Evolutionary conservation across 2,329 filamentous ascomycete genomes (phyloP), one percentile per base, ranked within the genome.

Genomic region (Claviceps cyperi): DNA sequence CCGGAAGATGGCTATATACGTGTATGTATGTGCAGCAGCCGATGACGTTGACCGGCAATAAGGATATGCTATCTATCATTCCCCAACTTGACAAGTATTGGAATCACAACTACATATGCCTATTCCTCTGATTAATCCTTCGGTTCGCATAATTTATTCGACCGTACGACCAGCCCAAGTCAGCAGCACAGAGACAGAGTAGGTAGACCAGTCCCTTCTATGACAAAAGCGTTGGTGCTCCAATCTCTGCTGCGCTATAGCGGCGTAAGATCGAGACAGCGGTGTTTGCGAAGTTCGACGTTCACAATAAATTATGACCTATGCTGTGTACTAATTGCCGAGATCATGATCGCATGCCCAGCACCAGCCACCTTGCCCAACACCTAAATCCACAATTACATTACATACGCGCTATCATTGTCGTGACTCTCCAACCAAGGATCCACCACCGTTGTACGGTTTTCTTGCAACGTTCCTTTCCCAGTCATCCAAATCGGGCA

Each of bases 401-500:
- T 37, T 36, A 21, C 32, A 36, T 13, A 19, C 11, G 28, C 28
- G 28, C 28, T 35, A 35, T 45, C 21, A n/a, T 46, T 46, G 46
- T 59, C 57, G 64, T 32, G 65, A 63, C 50, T 66, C 59, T 22
- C 62, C 61, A 19, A 59, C 73, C 45, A 66, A 55, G 3, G 59
- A 64, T 14, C 58, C 58, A 14, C 45, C 50, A 32, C 52, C 55
- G 48, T 37, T 37, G n/a, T 56, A 77, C 64, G 84, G 80, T 59
- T 80, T 78, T 53, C 77, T 53, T 73, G 56, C 63, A 49, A 81
- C 71, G 9, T 74, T 76, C 45, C 76, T 73, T 59, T 82, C 76
- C 86, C 86, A 92, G 53, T 81, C 80, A 46, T 81, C 76, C 54
- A 79, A 73, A 51, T 77, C 78, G 51, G 78, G 68, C 49, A 78